Percentiles rank a stretch among this genome's conserved stretches.
Evolutionary conservation across 78 protist genomes (phyloP).

Genomic region (Cavenderia fasciculata): DNA sequence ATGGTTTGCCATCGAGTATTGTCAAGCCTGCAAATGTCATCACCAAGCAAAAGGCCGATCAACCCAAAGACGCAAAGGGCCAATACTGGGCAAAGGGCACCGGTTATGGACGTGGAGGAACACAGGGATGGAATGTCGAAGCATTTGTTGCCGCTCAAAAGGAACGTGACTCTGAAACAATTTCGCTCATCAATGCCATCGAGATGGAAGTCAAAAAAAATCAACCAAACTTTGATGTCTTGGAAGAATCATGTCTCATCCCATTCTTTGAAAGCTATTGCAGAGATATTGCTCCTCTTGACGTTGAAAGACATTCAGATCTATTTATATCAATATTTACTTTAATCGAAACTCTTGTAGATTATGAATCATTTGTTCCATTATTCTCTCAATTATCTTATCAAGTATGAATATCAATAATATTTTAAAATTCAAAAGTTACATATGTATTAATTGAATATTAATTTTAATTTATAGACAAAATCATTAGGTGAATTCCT

Average conservation of each 20-base stretch:
- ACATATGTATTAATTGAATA: neutral
- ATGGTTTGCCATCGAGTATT: slow-evolving; percentile 18
- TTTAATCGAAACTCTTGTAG: slow-evolving; percentile 6
- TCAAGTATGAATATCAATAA: slow-evolving; percentile 14
- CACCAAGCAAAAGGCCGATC: neutral
- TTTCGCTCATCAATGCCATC: slow-evolving; percentile 19
- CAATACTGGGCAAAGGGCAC: slow-evolving; percentile 84
- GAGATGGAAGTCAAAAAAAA: neutral
- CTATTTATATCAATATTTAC: slow-evolving; percentile 34
- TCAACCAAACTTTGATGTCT: slow-evolving; percentile 27
- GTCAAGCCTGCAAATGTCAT: slow-evolving; percentile 4
- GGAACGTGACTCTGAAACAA: slow-evolving; percentile 69
- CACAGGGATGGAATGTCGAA: slow-evolving; percentile 64
- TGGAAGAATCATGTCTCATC: slow-evolving; percentile 68
- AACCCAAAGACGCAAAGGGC: neutral
- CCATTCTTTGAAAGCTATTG: slow-evolving; percentile 74
- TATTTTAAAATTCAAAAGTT: neutral
- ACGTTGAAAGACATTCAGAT: slow-evolving; percentile 67
- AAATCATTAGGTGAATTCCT: slow-evolving; percentile 23
- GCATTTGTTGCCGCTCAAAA: slow-evolving; percentile 68
- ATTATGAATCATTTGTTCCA: slow-evolving; percentile 23
- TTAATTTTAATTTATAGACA: neutral
- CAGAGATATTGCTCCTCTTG: slow-evolving; percentile 67
- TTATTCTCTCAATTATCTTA: slow-evolving; percentile 26
- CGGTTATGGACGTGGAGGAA: slow-evolving; percentile 77